A percentile compares a stretch with the other conserved stretches of the same genome.
phyloP scores from a whole-genome alignment of 75 land plant species.

The Gnetum montanum region DNA sequence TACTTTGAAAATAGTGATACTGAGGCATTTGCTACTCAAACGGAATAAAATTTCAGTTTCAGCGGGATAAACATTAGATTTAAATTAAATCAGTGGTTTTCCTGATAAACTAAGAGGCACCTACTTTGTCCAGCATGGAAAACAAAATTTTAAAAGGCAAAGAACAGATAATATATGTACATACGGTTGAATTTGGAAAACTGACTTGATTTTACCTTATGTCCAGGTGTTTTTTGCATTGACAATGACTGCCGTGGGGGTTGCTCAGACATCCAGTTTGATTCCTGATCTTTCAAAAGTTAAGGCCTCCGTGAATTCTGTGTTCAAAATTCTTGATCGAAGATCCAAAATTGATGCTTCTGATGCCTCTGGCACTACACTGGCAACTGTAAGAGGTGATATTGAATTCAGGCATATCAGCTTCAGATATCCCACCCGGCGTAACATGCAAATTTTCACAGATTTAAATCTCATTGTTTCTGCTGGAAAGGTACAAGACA shows the following conservation, averaged over 20 bases:
- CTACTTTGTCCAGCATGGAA: no score
- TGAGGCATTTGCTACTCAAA: no score
- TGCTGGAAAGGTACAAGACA: slow-evolving; percentile 29
- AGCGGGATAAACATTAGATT: no score
- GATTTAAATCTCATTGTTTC: slow-evolving; percentile 17
- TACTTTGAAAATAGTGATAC: no score
- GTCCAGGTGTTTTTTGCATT: slow-evolving; percentile 14
- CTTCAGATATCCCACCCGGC: slow-evolving; percentile 38
- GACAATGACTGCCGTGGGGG: slow-evolving; percentile 23
- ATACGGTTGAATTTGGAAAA: no score
- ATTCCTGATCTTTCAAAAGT: slow-evolving; percentile 29
- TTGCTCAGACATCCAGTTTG: slow-evolving; percentile 26
- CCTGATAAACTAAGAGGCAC: no score
- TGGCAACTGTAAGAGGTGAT: slow-evolving; percentile 13
- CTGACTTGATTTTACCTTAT: no score
- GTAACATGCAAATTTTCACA: slow-evolving; percentile 18
- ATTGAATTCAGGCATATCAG: slow-evolving; percentile 27
- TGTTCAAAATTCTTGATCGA: slow-evolving; percentile 31
- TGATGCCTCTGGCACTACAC: slow-evolving; percentile 5
- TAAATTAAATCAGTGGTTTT: no score
- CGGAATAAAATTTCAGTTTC: no score
- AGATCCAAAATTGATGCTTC: slow-evolving; percentile 28
- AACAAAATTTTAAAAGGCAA: no score
- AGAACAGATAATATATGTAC: no score
- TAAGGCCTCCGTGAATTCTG: slow-evolving; percentile 23